These are phyloP conservation scores for Arctostaphylos glauca DNA, from an alignment of 148 eudicot genomes.

Conservation along the genomic window DNA sequence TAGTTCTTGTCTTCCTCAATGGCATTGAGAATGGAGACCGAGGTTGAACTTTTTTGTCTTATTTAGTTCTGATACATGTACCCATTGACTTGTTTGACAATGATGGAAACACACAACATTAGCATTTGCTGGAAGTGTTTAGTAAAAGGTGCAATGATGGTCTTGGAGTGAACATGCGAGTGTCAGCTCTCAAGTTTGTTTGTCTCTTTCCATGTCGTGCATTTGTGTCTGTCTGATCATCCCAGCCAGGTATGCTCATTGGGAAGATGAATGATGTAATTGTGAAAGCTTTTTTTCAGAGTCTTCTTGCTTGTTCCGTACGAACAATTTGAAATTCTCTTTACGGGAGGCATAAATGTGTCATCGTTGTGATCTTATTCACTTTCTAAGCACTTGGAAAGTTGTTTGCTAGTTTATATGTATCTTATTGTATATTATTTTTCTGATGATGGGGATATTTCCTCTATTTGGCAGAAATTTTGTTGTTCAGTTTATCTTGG, in stretches of 20 bases:
- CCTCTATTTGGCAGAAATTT: constrained; percentile 36
- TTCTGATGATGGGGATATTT: neutral
- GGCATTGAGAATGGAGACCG: neutral
- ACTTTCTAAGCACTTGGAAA: neutral
- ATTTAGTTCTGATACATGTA: neutral
- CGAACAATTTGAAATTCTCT: neutral
- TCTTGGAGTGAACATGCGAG: too few relatives aligned
- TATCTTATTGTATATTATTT: neutral
- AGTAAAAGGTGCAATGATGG: neutral
- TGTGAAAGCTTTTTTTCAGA: neutral
- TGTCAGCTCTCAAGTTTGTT: neutral
- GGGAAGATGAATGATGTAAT: neutral
- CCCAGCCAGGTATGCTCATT: too few relatives aligned
- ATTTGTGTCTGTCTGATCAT: neutral
- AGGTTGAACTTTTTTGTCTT: neutral
- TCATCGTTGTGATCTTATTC: neutral
- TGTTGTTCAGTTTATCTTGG: constrained; percentile 47
- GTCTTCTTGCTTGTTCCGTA: neutral
- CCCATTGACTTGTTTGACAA: neutral
- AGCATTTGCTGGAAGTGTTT: neutral
- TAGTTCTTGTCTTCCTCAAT: neutral
- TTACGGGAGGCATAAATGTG: neutral
- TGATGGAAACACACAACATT: neutral
- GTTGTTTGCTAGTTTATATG: neutral
- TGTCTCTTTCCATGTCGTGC: neutral